A percentile compares a stretch with the other conserved stretches of the same genome.
Evolutionary conservation across 2,329 filamentous ascomycete species (phyloP).

Genomic region (Leptographium wingfieldii): DNA sequence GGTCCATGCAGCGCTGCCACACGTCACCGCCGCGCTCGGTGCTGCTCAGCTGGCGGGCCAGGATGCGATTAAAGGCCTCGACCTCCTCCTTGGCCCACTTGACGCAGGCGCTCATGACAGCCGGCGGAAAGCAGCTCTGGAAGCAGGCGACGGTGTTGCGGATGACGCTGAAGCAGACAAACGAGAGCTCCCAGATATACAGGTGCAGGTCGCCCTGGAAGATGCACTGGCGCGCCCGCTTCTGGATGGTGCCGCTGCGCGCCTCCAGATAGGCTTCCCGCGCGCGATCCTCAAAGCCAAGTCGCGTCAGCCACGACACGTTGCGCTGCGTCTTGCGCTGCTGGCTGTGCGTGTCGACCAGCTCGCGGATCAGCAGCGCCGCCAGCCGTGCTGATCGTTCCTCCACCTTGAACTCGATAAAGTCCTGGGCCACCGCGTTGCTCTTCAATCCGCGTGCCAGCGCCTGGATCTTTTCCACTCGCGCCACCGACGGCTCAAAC

Average conservation of each 20-base stretch:
- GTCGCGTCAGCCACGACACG: constrained; percentile 68
- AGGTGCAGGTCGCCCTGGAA: constrained; percentile 88
- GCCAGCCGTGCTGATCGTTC: constrained; percentile 71
- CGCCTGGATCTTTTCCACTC: constrained; percentile 73
- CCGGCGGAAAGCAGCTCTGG: constrained; percentile 71
- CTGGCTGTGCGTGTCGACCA: constrained; percentile 67
- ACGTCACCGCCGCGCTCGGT: constrained; percentile 63
- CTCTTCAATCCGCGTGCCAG: constrained; percentile 71
- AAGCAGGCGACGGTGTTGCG: constrained; percentile 87
- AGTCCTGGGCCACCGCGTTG: constrained; percentile 78
- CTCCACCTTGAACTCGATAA: constrained; percentile 84
- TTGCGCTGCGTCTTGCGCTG: constrained; percentile 67
- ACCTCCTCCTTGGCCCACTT: constrained; percentile 97
- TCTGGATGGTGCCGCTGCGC: constrained; percentile 64
- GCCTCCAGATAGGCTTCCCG: constrained; percentile 76
- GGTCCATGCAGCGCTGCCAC: constrained; percentile 73
- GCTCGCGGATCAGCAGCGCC: constrained; percentile 59
- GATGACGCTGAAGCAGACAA: constrained; percentile 90
- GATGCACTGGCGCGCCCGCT: constrained; percentile 76
- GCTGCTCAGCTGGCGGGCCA: constrained; percentile 76
- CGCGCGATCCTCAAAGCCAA: constrained; percentile 84
- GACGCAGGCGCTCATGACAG: constrained; percentile 87
- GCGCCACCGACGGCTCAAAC: constrained; percentile 72
- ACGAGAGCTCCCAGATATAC: constrained; percentile 91
- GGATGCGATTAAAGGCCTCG: constrained; percentile 74